phyloP scores from a whole-genome alignment of 2,329 filamentous ascomycete species.

The Phyllosticta citrichinensis region DNA sequence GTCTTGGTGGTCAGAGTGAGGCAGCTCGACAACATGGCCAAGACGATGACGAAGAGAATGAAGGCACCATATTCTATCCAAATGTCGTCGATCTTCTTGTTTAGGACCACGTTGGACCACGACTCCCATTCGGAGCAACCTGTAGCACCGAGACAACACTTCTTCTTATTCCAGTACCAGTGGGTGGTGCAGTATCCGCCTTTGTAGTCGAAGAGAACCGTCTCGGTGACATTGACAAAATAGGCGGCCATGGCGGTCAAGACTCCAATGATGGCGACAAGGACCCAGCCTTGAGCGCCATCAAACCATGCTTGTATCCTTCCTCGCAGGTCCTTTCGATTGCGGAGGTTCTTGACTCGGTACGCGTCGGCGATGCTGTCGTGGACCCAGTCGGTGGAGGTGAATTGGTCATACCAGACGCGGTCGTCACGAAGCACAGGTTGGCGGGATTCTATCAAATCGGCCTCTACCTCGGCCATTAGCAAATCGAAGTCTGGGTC shows the following conservation, averaged over 20 bases:
- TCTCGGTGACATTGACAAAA: slow-evolving; percentile 77
- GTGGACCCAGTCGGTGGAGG: slow-evolving; percentile 95
- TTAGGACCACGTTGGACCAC: slow-evolving; percentile 52
- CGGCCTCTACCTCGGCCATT: slow-evolving; percentile 27
- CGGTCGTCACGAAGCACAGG: slow-evolving; percentile 69
- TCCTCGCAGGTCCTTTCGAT: slow-evolving; percentile 76
- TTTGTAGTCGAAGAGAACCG: slow-evolving; percentile 80
- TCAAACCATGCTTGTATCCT: slow-evolving; percentile 68
- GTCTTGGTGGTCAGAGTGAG: slow-evolving; percentile 88
- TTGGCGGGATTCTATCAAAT: slow-evolving; percentile 53
- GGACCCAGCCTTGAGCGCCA: slow-evolving; percentile 83
- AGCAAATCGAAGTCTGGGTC: slow-evolving; percentile 36
- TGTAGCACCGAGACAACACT: slow-evolving; percentile 48
- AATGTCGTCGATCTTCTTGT: slow-evolving; percentile 36
- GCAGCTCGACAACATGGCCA: slow-evolving; percentile 64
- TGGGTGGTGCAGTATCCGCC: slow-evolving; percentile 65
- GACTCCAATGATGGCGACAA: slow-evolving; percentile 82
- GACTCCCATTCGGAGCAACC: slow-evolving; percentile 51
- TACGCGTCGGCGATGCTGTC: slow-evolving; percentile 93
- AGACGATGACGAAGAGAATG: slow-evolving; percentile 56
- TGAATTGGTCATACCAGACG: slow-evolving; percentile 98
- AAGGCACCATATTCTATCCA: slow-evolving; percentile 74
- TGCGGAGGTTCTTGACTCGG: slow-evolving; percentile 72
- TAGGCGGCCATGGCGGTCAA: slow-evolving; percentile 81
- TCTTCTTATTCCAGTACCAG: slow-evolving; percentile 66